Percentiles rank a stretch among this genome's conserved stretches.
Conservation (phyloP, 1,284 basidiomycete species). For the Fistulina hepatica region DNA sequence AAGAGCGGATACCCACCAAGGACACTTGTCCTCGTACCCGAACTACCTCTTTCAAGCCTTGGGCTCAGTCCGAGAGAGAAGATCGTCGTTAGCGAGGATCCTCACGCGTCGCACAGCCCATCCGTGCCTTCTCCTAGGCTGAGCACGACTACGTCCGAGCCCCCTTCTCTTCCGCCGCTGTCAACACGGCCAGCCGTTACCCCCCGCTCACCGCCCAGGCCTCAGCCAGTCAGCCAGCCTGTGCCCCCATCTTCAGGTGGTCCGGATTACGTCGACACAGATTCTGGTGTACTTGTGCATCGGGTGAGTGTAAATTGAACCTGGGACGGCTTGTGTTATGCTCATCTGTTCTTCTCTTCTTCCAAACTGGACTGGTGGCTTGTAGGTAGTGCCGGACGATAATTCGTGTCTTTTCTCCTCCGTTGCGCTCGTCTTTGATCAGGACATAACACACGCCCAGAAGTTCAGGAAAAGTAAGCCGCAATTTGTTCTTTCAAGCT, state of each 20-base stretch:
- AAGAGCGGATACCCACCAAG: conserved; percentile 80
- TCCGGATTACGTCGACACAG: conserved; percentile 48
- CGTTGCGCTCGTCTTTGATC: conserved; percentile 75
- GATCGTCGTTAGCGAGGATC: conserved; percentile 60
- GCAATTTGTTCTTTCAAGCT: conserved; percentile 13
- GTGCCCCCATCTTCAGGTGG: conserved; percentile 19
- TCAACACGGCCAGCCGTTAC: conserved; percentile 6
- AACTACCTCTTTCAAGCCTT: conserved; percentile 62
- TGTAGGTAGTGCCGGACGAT: conserved; percentile 79
- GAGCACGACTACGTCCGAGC: conserved; percentile 9
- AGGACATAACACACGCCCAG: conserved; percentile 57
- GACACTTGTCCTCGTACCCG: conserved; percentile 56
- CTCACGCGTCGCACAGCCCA: conserved; percentile 12
- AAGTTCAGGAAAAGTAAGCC: conserved; percentile 58
- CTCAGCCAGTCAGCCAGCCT: conserved; percentile 6
- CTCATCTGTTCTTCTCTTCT: background rate
- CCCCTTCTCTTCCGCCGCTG: conserved; percentile 9
- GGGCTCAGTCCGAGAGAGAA: conserved; percentile 73
- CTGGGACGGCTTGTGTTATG: no score
- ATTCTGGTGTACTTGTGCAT: conserved; percentile 59
- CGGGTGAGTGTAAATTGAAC: conserved; percentile 46
- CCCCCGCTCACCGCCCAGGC: conserved; percentile 6
- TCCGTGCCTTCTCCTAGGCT: conserved; percentile 11
- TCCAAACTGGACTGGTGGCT: conserved; percentile 1
- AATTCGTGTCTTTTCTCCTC: conserved; percentile 90